Percentiles rank a stretch among this genome's conserved stretches.
phyloP scores from a whole-genome alignment of 2,329 filamentous ascomycete species.

The Xylariaceae sp. region DNA sequence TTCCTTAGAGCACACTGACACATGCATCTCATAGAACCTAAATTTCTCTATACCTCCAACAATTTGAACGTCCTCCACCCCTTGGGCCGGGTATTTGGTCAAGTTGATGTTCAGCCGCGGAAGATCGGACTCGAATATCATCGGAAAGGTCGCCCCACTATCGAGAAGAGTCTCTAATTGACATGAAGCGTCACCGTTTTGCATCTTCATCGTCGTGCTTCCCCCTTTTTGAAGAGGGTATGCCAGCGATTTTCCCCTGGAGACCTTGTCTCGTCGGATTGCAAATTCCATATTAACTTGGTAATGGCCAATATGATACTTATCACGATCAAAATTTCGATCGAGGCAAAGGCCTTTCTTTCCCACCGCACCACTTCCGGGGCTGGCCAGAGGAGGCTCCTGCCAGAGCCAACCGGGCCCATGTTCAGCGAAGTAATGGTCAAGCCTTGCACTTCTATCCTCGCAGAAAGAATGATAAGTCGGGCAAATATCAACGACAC shows the following conservation, averaged over 20 bases:
- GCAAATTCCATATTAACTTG: constrained; percentile 22
- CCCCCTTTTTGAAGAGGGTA: neutral
- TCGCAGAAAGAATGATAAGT: constrained; percentile 48
- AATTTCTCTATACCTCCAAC: constrained; percentile 25
- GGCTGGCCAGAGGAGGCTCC: constrained; percentile 49
- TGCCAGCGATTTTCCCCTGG: neutral
- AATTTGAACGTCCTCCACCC: constrained; percentile 32
- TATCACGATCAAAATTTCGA: neutral
- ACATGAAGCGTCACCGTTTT: constrained; percentile 30
- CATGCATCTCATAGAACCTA: constrained; percentile 47
- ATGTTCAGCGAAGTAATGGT: constrained; percentile 45
- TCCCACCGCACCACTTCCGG: constrained; percentile 32
- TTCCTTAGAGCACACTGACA: constrained; percentile 39
- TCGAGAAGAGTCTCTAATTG: constrained; percentile 49
- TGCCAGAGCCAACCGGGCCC: constrained; percentile 55
- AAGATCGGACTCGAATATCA: constrained; percentile 47
- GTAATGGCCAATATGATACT: constrained; percentile 38
- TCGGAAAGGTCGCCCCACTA: constrained; percentile 51
- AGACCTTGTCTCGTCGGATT: constrained; percentile 11
- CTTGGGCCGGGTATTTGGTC: constrained; percentile 47
- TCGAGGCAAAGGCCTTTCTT: constrained; percentile 44
- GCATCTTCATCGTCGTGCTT: constrained; percentile 12
- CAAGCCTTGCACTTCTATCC: constrained; percentile 48
- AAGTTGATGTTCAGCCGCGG: constrained; percentile 43
- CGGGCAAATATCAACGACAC: constrained; percentile 49